Evolutionary conservation across 169 alveolate genomes (phyloP).

Genomic region (Sarcocystis neurona): DNA sequence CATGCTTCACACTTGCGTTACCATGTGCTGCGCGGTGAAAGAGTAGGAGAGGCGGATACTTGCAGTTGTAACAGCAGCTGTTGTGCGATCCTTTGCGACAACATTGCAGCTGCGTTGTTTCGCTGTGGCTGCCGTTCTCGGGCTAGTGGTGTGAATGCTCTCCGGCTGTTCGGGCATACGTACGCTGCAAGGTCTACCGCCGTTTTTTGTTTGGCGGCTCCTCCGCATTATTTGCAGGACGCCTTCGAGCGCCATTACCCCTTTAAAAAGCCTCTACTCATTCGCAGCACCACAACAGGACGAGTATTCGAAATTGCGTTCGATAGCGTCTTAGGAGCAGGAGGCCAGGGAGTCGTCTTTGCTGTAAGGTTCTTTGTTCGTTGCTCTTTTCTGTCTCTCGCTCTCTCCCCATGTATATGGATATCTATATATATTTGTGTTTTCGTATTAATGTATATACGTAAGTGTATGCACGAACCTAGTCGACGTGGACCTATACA

Average conservation of each 20-base stretch:
- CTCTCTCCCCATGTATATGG: background rate
- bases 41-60: too few species aligned
- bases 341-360: constrained; percentile 49
- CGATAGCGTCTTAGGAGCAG: constrained; percentile 35
- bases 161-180: too few species aligned
- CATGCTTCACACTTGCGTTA: too few species aligned
- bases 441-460: background rate
- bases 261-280: constrained; percentile 14
- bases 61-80: too few species aligned
- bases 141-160: too few species aligned
- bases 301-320: background rate
- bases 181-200: too few species aligned
- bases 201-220: background rate
- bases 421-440: background rate
- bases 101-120: too few species aligned
- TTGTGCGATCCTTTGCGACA: too few species aligned
- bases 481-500: too few species aligned
- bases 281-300: background rate
- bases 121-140: too few species aligned
- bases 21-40: too few species aligned
- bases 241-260: background rate
- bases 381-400: background rate
- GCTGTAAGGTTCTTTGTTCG: background rate
- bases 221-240: background rate
- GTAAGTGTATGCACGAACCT: too few species aligned